Evolutionary conservation across 257 asterid species (phyloP).

Genomic region (Nemophila menziesii): DNA sequence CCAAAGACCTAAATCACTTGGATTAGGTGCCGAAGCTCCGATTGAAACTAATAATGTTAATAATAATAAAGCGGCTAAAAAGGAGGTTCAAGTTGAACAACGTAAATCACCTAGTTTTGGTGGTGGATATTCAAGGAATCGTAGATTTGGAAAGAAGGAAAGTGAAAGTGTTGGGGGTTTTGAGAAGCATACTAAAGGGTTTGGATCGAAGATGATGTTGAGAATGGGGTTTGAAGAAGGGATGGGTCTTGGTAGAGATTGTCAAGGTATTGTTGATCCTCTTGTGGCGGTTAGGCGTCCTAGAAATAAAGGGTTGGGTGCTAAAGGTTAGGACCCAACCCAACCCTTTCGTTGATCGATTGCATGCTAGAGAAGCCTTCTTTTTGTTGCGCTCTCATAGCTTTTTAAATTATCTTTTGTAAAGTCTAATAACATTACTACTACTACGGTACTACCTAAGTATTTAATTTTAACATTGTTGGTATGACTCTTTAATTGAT

Average conservation of each 20-base stretch:
- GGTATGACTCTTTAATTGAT: neutral
- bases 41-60: conserved; percentile 39
- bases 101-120: conserved; percentile 10
- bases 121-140: conserved; percentile 18
- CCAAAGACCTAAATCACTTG: conserved; percentile 87
- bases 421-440: neutral
- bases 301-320: conserved; percentile 63
- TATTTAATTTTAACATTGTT: neutral
- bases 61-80: conserved; percentile 13
- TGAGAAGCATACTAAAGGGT: conserved; percentile 85
- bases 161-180: conserved; percentile 44
- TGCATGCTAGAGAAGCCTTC: conserved; percentile 4
- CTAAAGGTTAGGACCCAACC: conserved; percentile 33
- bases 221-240: conserved; percentile 91
- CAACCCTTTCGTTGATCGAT: neutral
- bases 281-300: conserved; percentile 68
- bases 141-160: conserved; percentile 20
- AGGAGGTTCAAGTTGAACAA: conserved; percentile 5
- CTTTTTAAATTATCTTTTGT: neutral
- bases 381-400: conserved; percentile 1
- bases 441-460: too few species aligned
- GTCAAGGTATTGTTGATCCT: conserved; percentile 80
- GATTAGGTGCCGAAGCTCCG: conserved; percentile 71
- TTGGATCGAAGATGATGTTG: conserved; percentile 92
- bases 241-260: conserved; percentile 63